Evolutionary conservation across 345 rosid genomes (phyloP).

Genomic region (Diplotaxis tenuifolia): DNA sequence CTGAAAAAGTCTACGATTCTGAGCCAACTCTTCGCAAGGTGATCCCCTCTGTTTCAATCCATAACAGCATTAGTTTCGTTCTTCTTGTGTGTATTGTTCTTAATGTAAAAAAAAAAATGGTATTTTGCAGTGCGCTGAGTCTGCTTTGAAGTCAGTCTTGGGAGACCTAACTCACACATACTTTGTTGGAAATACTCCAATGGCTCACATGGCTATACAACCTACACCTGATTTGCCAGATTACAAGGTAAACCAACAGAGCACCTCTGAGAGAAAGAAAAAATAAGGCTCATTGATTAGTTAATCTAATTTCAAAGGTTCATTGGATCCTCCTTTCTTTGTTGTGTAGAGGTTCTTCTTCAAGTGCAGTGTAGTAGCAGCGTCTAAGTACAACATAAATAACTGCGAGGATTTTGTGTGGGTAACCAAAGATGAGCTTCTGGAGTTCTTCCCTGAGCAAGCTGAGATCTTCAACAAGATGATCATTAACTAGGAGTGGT

Average conservation of each 20-base stretch:
- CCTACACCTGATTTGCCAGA: conserved; percentile 43
- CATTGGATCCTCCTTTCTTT: background rate
- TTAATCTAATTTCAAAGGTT: background rate
- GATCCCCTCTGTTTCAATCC: conserved; percentile 1
- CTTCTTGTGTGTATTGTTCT: background rate
- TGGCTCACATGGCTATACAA: conserved; percentile 74
- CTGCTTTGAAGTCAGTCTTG: conserved; percentile 69
- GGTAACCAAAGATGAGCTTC: conserved; percentile 90
- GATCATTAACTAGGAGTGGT: conserved; percentile 63
- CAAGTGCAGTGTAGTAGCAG: conserved; percentile 85
- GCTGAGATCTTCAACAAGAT: conserved; percentile 73
- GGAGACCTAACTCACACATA: conserved; percentile 84
- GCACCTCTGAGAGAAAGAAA: background rate
- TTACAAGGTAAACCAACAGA: conserved; percentile 54
- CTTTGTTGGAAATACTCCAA: conserved; percentile 96
- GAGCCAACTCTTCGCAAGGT: conserved; percentile 82
- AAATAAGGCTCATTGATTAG: background rate
- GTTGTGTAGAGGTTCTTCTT: conserved; percentile 77
- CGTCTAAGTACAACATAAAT: conserved; percentile 57
- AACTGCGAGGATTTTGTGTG: conserved; percentile 79
- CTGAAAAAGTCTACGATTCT: conserved; percentile 75
- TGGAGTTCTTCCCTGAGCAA: conserved; percentile 80
- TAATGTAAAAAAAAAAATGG: background rate
- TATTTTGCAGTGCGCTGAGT: conserved; percentile 78
- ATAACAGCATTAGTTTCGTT: background rate